Evolutionary conservation across 306 rosid species (phyloP).

Genomic region (Heteromeles arbutifolia): DNA sequence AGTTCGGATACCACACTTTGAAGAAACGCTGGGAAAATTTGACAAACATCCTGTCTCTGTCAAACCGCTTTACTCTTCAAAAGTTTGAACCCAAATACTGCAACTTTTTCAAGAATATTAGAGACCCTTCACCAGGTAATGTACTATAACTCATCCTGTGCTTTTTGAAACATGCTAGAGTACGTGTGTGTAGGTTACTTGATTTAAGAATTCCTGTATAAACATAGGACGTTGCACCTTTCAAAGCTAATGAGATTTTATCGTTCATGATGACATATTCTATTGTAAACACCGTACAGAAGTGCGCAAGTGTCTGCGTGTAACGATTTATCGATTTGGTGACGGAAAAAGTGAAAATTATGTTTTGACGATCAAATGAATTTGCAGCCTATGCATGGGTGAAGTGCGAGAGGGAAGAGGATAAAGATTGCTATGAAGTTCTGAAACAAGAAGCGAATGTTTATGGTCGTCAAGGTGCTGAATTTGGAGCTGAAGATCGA

Average conservation of each 20-base stretch:
- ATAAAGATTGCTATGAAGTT: constrained; percentile 27
- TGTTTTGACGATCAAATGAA: background rate
- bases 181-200: too few relatives aligned
- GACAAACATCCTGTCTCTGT: constrained; percentile 12
- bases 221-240: too few relatives aligned
- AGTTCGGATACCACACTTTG: constrained; percentile 34
- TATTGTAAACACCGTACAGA: too few relatives aligned
- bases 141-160: too few relatives aligned
- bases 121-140: constrained; percentile 45
- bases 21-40: constrained; percentile 30
- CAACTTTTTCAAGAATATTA: constrained; percentile 12
- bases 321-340: too few relatives aligned
- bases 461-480: constrained; percentile 20
- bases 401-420: constrained; percentile 38
- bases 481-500: constrained; percentile 20
- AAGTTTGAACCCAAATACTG: constrained; percentile 24
- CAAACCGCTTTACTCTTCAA: constrained; percentile 46
- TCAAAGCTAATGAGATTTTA: too few relatives aligned
- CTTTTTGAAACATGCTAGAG: too few relatives aligned
- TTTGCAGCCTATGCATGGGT: constrained; percentile 42
- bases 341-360: too few relatives aligned
- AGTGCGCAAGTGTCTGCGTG: too few relatives aligned
- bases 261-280: too few relatives aligned
- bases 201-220: too few relatives aligned
- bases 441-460: constrained; percentile 25